These are phyloP conservation scores for Reutealis trisperma DNA, from an alignment of 345 rosid genomes.

Conservation along the genomic window DNA sequence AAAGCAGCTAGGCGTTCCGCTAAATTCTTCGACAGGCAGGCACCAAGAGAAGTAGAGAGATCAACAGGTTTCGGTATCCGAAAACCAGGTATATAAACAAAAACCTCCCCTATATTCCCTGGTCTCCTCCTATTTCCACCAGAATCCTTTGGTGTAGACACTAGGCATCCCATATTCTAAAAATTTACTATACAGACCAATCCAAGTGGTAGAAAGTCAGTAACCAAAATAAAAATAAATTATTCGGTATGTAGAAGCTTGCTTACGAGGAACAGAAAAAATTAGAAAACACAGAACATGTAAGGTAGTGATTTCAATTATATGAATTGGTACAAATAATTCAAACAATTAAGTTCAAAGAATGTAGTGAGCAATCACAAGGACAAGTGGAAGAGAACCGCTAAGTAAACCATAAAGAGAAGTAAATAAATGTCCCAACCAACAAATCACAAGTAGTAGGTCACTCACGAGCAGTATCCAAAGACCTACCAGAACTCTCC, in stretches of 20 bases:
- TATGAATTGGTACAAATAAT: conserved; percentile 13
- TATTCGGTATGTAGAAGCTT: not conserved
- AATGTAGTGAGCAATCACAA: conserved; percentile 28
- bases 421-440: conserved; percentile 64
- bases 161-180: conserved; percentile 84
- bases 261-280: not conserved
- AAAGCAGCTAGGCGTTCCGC: conserved; percentile 81
- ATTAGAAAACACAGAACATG: conserved; percentile 1
- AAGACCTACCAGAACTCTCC: conserved; percentile 45
- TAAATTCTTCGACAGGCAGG: conserved; percentile 65
- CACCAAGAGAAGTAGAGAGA: conserved; percentile 70
- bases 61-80: conserved; percentile 90
- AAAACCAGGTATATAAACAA: conserved; percentile 91
- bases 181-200: conserved; percentile 34
- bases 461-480: conserved; percentile 67
- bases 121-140: conserved; percentile 83
- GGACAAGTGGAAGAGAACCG: conserved; percentile 32
- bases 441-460: conserved; percentile 56
- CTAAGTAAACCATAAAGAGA: conserved; percentile 31
- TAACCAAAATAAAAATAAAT: not conserved
- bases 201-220: conserved; percentile 24
- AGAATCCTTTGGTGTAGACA: conserved; percentile 77
- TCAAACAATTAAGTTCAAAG: conserved; percentile 19
- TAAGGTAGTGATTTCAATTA: conserved; percentile 22
- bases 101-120: conserved; percentile 83